These are phyloP conservation scores for Stachybotrys chartarum DNA, from an alignment of 2,329 filamentous ascomycete species.

Conservation along the genomic window DNA sequence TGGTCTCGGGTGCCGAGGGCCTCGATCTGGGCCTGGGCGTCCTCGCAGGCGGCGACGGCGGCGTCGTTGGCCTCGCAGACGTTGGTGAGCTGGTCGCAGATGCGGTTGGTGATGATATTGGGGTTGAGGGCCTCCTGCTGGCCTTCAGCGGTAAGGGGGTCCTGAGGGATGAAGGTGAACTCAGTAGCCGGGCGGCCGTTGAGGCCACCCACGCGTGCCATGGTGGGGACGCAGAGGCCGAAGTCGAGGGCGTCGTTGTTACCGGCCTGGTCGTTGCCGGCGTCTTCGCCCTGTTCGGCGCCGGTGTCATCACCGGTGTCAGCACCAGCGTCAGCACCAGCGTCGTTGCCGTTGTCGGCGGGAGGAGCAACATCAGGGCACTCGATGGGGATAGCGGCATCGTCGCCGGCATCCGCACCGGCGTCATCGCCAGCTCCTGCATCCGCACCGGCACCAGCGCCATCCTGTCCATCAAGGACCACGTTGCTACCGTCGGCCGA, in stretches of 20 bases:
- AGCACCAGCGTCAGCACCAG: not conserved
- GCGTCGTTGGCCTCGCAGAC: constrained; percentile 57
- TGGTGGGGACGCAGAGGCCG: constrained; percentile 47
- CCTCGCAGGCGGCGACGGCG: constrained; percentile 44
- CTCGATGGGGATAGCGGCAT: constrained; percentile 5
- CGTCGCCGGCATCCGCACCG: not conserved
- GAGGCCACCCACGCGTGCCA: constrained; percentile 52
- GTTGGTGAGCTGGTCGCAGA: constrained; percentile 62
- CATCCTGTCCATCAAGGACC: constrained; percentile 26
- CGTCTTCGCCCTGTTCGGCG: constrained; percentile 20
- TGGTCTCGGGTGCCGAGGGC: constrained; percentile 41
- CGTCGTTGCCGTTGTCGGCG: constrained; percentile 9
- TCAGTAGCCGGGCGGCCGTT: constrained; percentile 49
- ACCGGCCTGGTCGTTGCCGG: constrained; percentile 14
- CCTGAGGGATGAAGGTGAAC: constrained; percentile 62
- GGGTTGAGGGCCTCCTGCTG: constrained; percentile 65
- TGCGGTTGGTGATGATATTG: constrained; percentile 66
- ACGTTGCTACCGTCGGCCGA: constrained; percentile 21
- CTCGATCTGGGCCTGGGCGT: constrained; percentile 45
- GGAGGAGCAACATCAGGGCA: constrained; percentile 4
- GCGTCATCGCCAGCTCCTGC: constrained; percentile 1
- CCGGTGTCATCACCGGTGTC: constrained; percentile 12
- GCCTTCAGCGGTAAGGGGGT: constrained; percentile 48
- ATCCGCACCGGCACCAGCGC: constrained; percentile 16
- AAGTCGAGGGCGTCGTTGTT: constrained; percentile 33